Conservation (phyloP, 2,329 filamentous ascomycete genomes). For the Blastomyces percursus region DNA sequence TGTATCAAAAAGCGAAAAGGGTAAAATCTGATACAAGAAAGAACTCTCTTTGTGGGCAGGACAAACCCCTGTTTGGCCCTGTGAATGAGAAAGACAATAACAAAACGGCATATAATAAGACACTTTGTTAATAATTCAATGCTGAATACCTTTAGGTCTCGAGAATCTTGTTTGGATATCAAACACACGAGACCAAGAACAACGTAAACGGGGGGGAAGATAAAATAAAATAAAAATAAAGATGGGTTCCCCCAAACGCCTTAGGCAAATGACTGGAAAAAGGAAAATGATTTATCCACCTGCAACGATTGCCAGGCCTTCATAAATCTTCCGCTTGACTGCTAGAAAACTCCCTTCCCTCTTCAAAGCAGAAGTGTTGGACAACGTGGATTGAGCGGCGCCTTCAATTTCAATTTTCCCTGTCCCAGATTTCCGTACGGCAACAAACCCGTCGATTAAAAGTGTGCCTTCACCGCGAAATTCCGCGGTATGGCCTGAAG, state of each 20-base stretch:
- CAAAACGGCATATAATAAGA: slow-evolving; percentile 8
- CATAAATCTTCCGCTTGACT: slow-evolving; percentile 85
- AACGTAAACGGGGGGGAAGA: slow-evolving; percentile 20
- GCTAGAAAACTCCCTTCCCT: slow-evolving; percentile 64
- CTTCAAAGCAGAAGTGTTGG: slow-evolving; percentile 33
- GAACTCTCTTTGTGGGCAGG: not conserved
- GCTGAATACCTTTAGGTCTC: not conserved
- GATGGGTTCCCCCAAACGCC: slow-evolving; percentile 20
- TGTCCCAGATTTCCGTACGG: slow-evolving; percentile 77
- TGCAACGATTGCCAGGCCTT: slow-evolving; percentile 81
- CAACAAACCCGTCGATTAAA: slow-evolving; percentile 76
- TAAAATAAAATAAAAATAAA: slow-evolving; percentile 14
- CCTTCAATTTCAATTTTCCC: slow-evolving; percentile 82
- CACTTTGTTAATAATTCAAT: slow-evolving; percentile 2
- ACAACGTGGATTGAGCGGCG: slow-evolving; percentile 45
- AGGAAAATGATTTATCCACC: slow-evolving; percentile 44
- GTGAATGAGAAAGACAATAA: slow-evolving; percentile 5
- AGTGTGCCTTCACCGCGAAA: slow-evolving; percentile 89
- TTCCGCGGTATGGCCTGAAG: slow-evolving; percentile 73
- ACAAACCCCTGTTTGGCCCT: not conserved
- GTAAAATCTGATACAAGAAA: slow-evolving; percentile 2
- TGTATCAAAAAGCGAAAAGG: slow-evolving; percentile 1
- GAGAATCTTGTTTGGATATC: slow-evolving; percentile 1
- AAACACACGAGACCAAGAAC: slow-evolving; percentile 19
- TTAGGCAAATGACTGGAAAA: not conserved